Base-by-base conservation (phyloP, 345 rosid species). In the Geranium rotundifolium region DNA sequence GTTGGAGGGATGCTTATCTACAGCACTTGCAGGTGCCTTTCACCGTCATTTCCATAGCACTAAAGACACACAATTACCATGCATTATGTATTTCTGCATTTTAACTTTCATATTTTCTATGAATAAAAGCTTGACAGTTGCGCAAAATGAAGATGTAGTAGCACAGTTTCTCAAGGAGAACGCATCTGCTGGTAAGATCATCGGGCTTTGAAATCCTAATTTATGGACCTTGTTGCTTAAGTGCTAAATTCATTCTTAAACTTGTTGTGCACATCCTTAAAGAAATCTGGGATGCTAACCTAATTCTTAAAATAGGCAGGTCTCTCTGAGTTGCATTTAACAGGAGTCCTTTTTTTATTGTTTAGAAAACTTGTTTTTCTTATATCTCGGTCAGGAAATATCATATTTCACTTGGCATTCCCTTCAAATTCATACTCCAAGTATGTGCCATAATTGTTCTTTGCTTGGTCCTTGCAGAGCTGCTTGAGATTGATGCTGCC, bases 91-190 rank as follows among this genome's bases (percentile, higher is more conserved):
- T 17, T 19, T 17, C 20, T 39, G 34, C 55, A 41, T 50, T 65
- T 29, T 34, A 37, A 58, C 55, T 46, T 56, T 23, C 29, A 12
- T 17, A 54, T 58, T 62, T 67, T 61, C 61, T 64, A 14, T 71
- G 65, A 6, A 27, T 58, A 78, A 23, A 23, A 89, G 99, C 71
- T 79, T 93, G 82, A 93, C 99, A 17, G 75, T 80, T 74, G 85
- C 90, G 62, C 99, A 93, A 76, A 90, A 93, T 66, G 99, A 93
- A 75, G 91, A 87, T 69, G 85, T 90, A 64, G 82, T 92, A 49
- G 85, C 81, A 67, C 74, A 70, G 67, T 89, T 92, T 69, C 85
- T 89, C 61, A 73, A 76, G 63, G 84, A 86, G 69, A 83, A 80
- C 71, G 49, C 76, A 50, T 72, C 84, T 68, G 97, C 91, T 70